Base-by-base conservation (phyloP, 768 basidiomycete species). In the Infundibulicybe gibba region DNA sequence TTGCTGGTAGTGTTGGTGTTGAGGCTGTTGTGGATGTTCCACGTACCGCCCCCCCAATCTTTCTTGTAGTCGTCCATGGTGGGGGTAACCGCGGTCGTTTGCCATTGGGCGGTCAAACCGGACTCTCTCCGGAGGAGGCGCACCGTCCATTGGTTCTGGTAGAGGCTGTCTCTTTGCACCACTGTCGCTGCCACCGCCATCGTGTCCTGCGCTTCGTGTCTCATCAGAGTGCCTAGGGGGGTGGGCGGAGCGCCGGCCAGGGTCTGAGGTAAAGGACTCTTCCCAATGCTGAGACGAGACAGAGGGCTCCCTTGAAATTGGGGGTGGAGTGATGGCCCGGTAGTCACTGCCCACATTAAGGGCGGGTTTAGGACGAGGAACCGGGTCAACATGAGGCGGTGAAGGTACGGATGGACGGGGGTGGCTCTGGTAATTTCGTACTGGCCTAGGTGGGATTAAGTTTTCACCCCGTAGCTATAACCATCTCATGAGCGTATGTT, bases 271-370 rank as follows among this genome's bases (percentile, higher is more conserved):
- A n/a, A 19, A 19, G 4, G 35, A 14, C n/a, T 14, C 35, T n/a
- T 55, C 52, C 49, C 61, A 61, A 16, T 49, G 48, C 14, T 56
- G 54, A 16, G 63, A 61, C 13, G 54, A 38, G n/a, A 50, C 49
- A 5, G 68, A 61, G 2, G 61, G 56, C 40, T 64, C 61, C 44
- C 62, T 56, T 9, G 62, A 55, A 25, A 57, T 49, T 2, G 62
- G 65, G 20, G 65, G 62, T 15, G 61, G 58, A 1, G 64, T 62
- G 11, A 58, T 40, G 11, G 39, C 48, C 14, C 47, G 55, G 43
- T 53, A 39, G 31, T 52, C 55, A 17, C 41, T 44, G 19, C 37
- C 45, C 33, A 41, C 40, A 31, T 19, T 32, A 32, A 41, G 45
- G 44, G 20, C 43, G 25, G 49, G 41, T 2, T 41, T 25, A 19